Evolutionary conservation across 805 yeast genomes (phyloP), one percentile per base, ranked within the genome.

Genomic region (Kodamaea kaohsiungensis): DNA sequence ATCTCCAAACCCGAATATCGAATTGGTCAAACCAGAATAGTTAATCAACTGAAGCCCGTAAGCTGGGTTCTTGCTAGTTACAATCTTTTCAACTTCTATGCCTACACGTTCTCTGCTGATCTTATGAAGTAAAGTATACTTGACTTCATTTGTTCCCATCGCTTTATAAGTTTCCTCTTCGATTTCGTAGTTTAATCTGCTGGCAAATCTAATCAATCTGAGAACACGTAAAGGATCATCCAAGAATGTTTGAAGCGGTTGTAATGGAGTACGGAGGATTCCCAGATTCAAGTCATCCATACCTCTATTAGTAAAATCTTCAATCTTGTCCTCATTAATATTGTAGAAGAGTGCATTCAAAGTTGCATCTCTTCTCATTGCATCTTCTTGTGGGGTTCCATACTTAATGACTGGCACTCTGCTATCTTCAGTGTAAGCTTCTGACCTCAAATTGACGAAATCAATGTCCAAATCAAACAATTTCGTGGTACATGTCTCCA

Each of bases 171-270:
- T 83, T 0, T 77, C 80, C 0, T 66, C 61, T 7, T 86, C 96
- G 33, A 95, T 79, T 1, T 61, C 61, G 65, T 92, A 95, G 48
- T 83, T 77, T 64, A 88, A 90, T 53, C 90, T 82, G 35, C 89
- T 79, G 0, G 97, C 95, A 74, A 95, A 95, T 60, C 99, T 76
- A 25, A 95, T 82, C 53, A 95, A 72, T 57, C 99, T 78, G 53
- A 95, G 70, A 1, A 93, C 95, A 55, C 99, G 79, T 55, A 95
- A 78, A 1, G 99, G 99, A 69, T 95, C 99, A 65, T 95, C 99
- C 47, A 86, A 64, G 63, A 95, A 95, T 0, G 99, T 95, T 63
- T 87, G 84, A 42, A 79, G 66, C 4, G 99, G 96, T 30, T 84
- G 86, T 51, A 95, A 76, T 0, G 99, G 99, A 0, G 99, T 95